These are phyloP conservation scores for Stereocaulon alpinum DNA, from an alignment of 495 filamentous ascomycete genomes.

Conservation along the genomic window DNA sequence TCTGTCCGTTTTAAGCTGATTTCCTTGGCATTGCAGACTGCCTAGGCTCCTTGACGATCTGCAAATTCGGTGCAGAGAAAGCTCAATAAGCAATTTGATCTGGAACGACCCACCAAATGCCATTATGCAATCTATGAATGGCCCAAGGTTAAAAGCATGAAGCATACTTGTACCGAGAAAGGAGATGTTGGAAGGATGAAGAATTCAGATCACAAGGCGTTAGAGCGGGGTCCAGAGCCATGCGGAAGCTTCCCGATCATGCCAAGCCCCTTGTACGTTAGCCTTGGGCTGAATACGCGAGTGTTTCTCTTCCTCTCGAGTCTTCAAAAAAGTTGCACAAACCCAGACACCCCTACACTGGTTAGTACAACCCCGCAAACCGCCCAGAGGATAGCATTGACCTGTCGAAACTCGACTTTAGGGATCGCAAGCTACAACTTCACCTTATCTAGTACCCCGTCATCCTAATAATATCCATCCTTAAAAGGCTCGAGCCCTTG, in stretches of 20 bases:
- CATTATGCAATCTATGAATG: too few relatives aligned
- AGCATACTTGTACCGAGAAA: not conserved
- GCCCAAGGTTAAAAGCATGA: too few relatives aligned
- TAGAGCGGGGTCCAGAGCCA: not conserved
- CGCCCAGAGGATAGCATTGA: not conserved
- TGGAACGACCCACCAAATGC: too few relatives aligned
- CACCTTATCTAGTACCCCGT: not conserved
- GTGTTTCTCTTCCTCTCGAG: not conserved
- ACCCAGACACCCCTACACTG: not conserved
- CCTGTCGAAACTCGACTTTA: not conserved
- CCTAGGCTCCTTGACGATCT: too few relatives aligned
- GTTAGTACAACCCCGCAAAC: not conserved
- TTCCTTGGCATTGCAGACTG: too few relatives aligned
- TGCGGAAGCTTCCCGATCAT: not conserved
- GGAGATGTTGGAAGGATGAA: not conserved
- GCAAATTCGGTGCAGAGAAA: too few relatives aligned
- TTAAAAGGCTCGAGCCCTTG: not conserved
- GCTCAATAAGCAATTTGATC: too few relatives aligned
- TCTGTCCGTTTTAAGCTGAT: too few relatives aligned
- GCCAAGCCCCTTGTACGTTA: not conserved
- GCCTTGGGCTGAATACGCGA: not conserved
- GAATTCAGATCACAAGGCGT: too few relatives aligned
- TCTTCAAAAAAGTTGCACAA: slow-evolving; percentile 1
- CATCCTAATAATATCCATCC: not conserved
- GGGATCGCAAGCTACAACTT: not conserved